Base-by-base conservation (phyloP, 352 stramenopile species). In the Pythium chondricola region DNA sequence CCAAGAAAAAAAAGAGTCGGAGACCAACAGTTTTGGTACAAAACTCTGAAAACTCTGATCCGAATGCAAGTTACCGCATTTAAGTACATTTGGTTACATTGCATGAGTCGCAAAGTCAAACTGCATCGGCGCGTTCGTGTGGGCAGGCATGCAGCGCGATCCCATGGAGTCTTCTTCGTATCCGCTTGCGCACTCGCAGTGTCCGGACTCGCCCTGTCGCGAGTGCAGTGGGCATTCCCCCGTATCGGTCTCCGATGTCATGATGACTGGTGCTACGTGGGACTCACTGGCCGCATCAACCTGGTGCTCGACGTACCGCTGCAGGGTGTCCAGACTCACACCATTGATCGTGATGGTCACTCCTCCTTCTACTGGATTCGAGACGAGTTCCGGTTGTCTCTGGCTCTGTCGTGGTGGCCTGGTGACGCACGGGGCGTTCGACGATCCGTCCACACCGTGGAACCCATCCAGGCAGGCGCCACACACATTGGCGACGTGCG, bases 391-490 rank as follows among this genome's bases (percentile, higher is more conserved):
- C 18, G 29, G 29, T 33, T 13, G 29, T 33, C 13, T 33, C 29
- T 33, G 29, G 7, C 29, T 33, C 29, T 33, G 8, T 13, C 29
- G 7, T 33, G 29, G 29, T 33, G 29, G 7, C 13, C 13, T 33
- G 7, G 13, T 8, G 13, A 13, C 7, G 13, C 29, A 90, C 16
- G 71, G 35, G 17, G 60, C 52, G 20, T 87, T 85, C 1, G 65
- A 65, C 0, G 67, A 63, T 16, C 67, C 67, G 4, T 37, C 2
- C 0, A 42, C 29, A 2, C 70, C 71, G 10, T 56, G 18, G 40
- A 73, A 87, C 0, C 77, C 80, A 16, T 82, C 67, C 11, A 83
- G 55, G 44, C 80, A 92, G n/a, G 85, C 72, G 0, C 80, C 80
- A 42, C 80, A 92, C 1, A 83, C 46, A 29, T 89, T 84, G 3